These are phyloP conservation scores for Heterobasidion annosum DNA, from an alignment of 1,284 basidiomycete genomes.

Conservation along the genomic window DNA sequence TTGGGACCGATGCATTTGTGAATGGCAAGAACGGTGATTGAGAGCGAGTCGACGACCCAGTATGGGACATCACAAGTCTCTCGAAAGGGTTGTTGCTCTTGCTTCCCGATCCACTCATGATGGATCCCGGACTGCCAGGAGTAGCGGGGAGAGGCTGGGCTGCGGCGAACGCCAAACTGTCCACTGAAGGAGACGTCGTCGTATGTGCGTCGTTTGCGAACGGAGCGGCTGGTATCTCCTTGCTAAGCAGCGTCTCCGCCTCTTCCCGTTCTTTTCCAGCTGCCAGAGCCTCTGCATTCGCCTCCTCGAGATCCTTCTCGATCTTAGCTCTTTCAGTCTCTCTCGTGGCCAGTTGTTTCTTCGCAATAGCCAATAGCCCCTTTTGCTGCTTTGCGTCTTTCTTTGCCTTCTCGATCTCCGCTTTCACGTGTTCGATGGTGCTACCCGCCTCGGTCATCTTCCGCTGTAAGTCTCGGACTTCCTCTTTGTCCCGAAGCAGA, in stretches of 20 bases:
- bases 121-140: conserved; percentile 37
- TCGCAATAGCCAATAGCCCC: conserved; percentile 88
- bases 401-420: conserved; percentile 79
- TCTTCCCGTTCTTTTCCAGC: conserved; percentile 50
- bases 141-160: conserved; percentile 62
- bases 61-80: conserved; percentile 41
- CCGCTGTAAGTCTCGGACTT: conserved; percentile 80
- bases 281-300: conserved; percentile 41
- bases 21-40: conserved; percentile 51
- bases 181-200: conserved; percentile 24
- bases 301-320: conserved; percentile 67
- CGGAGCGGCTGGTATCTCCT: conserved; percentile 14
- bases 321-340: conserved; percentile 71
- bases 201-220: conserved; percentile 21
- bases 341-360: conserved; percentile 86
- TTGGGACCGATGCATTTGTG: conserved; percentile 24
- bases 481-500: conserved; percentile 90
- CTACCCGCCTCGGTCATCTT: conserved; percentile 76
- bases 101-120: conserved; percentile 24
- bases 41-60: conserved; percentile 36
- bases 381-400: conserved; percentile 96
- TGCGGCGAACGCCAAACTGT: conserved; percentile 55
- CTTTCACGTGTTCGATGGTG: conserved; percentile 67
- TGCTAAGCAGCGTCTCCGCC: conserved; percentile 42
- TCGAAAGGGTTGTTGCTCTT: conserved; percentile 96